Conservation (phyloP, 495 filamentous ascomycete genomes). For the Neohortaea acidophila region DNA sequence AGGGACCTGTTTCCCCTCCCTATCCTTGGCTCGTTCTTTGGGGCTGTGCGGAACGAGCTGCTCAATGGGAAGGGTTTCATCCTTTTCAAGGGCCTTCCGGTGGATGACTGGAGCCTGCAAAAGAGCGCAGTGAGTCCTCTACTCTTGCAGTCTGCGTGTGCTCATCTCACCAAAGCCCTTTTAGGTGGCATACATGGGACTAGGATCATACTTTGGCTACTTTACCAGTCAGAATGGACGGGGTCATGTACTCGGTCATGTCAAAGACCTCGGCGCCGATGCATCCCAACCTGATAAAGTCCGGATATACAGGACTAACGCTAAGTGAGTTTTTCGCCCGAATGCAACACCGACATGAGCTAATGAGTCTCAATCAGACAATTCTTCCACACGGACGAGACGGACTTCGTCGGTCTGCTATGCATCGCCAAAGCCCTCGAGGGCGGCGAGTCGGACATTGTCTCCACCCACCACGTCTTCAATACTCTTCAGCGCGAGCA, state of each 20-base stretch:
- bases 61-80: constrained; percentile 79
- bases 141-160: not conserved
- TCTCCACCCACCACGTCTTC: constrained; percentile 67
- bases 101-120: constrained; percentile 54
- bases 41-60: constrained; percentile 48
- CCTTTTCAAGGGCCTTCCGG: constrained; percentile 74
- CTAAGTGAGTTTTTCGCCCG: constrained; percentile 22
- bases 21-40: constrained; percentile 40
- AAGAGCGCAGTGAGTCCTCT: constrained; percentile 47
- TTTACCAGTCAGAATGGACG: constrained; percentile 71
- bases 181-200: constrained; percentile 63
- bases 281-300: constrained; percentile 64
- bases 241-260: constrained; percentile 82
- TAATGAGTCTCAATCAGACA: constrained; percentile 33
- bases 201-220: constrained; percentile 76
- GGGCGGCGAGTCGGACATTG: constrained; percentile 75
- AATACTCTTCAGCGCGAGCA: constrained; percentile 59
- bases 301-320: constrained; percentile 78
- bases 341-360: not conserved
- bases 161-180: too few species aligned
- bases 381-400: constrained; percentile 71
- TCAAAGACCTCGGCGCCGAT: constrained; percentile 81
- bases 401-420: constrained; percentile 71
- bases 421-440: constrained; percentile 65
- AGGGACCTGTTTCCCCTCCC: constrained; percentile 56